Evolutionary conservation across 1,284 basidiomycete species (phyloP).

Genomic region (Ganoderma resinaceum): DNA sequence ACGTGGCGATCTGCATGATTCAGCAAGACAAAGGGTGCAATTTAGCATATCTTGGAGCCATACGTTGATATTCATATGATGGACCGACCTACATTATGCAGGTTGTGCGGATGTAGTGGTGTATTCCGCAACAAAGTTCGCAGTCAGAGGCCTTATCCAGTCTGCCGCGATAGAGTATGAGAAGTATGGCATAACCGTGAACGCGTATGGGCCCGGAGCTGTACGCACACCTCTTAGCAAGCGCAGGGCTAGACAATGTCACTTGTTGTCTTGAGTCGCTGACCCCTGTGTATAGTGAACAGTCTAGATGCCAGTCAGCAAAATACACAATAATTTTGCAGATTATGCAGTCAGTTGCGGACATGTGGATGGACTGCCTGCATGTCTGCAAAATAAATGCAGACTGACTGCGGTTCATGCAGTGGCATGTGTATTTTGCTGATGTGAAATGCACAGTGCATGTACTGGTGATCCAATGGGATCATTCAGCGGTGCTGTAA

Average conservation of each 20-base stretch:
- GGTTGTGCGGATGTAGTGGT: slow-evolving; percentile 20
- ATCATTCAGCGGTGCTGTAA: background rate
- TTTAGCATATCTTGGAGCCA: too few relatives aligned
- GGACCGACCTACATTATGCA: too few relatives aligned
- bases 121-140: slow-evolving; percentile 38
- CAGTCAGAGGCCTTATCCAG: slow-evolving; percentile 39
- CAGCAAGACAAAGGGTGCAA: slow-evolving; percentile 40
- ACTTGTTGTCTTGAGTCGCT: background rate
- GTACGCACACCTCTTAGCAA: slow-evolving; percentile 18
- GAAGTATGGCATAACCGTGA: slow-evolving; percentile 30
- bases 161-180: slow-evolving; percentile 27
- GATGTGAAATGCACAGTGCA: too few relatives aligned
- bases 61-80: background rate
- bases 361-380: too few relatives aligned
- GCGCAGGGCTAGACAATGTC: background rate
- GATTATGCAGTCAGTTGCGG: too few relatives aligned
- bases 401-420: too few relatives aligned
- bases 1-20: slow-evolving; percentile 42
- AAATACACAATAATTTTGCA: too few relatives aligned
- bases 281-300: background rate
- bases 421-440: too few relatives aligned
- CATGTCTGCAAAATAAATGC: too few relatives aligned
- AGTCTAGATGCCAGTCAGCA: too few relatives aligned
- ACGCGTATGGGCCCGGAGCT: slow-evolving; percentile 29
- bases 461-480: background rate